These are phyloP conservation scores for Anisodus tanguticus DNA, from an alignment of 257 asterid genomes.

Conservation along the genomic window DNA sequence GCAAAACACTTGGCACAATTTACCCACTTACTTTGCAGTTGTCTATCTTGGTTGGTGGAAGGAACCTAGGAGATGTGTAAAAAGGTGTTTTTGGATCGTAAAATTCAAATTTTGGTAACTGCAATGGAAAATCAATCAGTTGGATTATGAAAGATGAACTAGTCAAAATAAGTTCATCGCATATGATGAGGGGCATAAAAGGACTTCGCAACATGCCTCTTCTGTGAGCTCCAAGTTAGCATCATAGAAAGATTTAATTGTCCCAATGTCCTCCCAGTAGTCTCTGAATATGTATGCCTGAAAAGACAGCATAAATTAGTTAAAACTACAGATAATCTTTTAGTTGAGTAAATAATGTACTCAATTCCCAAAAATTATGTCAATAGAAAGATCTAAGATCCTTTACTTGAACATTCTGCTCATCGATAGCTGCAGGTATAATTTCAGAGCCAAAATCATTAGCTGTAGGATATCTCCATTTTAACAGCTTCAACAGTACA, in stretches of 20 bases:
- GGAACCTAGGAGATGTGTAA: conserved; percentile 91
- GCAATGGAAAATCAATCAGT: conserved; percentile 36
- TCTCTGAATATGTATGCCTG: conserved; percentile 92
- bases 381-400: neutral
- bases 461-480: conserved; percentile 70
- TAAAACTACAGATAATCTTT: neutral
- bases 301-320: conserved; percentile 8
- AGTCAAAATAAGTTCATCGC: neutral
- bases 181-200: conserved; percentile 20
- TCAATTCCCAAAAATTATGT: neutral
- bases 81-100: conserved; percentile 94
- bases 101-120: conserved; percentile 80
- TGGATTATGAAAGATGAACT: conserved; percentile 1
- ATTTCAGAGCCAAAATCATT: conserved; percentile 97
- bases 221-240: conserved; percentile 85
- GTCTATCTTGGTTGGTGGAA: conserved; percentile 95
- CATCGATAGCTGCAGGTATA: conserved; percentile 81
- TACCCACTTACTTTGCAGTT: conserved; percentile 63
- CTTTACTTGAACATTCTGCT: conserved; percentile 71
- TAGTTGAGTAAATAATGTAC: neutral
- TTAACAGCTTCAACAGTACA: conserved; percentile 69
- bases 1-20: neutral
- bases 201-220: conserved; percentile 53
- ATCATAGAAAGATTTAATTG: conserved; percentile 80
- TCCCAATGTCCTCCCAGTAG: conserved; percentile 98